A percentile compares a stretch with the other conserved stretches of the same genome.
These are phyloP conservation scores for Dictyostelium purpureum DNA, from an alignment of 78 protist genomes.

Conservation along the genomic window DNA sequence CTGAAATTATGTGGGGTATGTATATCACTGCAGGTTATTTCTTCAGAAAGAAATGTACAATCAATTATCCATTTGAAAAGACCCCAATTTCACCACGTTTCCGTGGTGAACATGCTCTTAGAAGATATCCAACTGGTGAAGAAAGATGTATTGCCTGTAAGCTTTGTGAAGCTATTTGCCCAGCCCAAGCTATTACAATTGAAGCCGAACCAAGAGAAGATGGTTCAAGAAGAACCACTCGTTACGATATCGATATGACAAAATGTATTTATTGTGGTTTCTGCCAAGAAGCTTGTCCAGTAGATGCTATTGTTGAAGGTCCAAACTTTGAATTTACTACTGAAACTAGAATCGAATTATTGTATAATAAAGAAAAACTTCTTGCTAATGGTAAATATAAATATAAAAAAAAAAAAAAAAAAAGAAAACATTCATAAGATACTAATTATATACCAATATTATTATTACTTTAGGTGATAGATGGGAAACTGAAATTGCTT, in stretches of 20 bases:
- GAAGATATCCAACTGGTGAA: slow-evolving; percentile 91
- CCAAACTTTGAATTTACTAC: slow-evolving; percentile 96
- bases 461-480: slow-evolving; percentile 73
- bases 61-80: slow-evolving; percentile 95
- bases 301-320: slow-evolving; percentile 96
- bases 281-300: slow-evolving; percentile 95
- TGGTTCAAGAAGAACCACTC: slow-evolving; percentile 94
- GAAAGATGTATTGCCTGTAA: slow-evolving; percentile 95
- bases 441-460: neutral
- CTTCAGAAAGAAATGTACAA: slow-evolving; percentile 82
- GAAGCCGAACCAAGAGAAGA: slow-evolving; percentile 95
- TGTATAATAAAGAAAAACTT: slow-evolving; percentile 94
- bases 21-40: slow-evolving; percentile 78
- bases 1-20: slow-evolving; percentile 79
- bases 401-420: neutral
- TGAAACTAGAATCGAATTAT: slow-evolving; percentile 91
- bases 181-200: slow-evolving; percentile 97
- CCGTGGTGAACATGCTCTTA: slow-evolving; percentile 96
- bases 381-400: slow-evolving; percentile 85
- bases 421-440: neutral
- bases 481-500: slow-evolving; percentile 95
- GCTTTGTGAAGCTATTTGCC: slow-evolving; percentile 96
- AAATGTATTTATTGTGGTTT: slow-evolving; percentile 96
- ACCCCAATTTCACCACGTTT: slow-evolving; percentile 92
- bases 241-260: slow-evolving; percentile 93